phyloP scores from a whole-genome alignment of 2,329 filamentous ascomycete genomes.

The Lachnellula occidentalis region DNA sequence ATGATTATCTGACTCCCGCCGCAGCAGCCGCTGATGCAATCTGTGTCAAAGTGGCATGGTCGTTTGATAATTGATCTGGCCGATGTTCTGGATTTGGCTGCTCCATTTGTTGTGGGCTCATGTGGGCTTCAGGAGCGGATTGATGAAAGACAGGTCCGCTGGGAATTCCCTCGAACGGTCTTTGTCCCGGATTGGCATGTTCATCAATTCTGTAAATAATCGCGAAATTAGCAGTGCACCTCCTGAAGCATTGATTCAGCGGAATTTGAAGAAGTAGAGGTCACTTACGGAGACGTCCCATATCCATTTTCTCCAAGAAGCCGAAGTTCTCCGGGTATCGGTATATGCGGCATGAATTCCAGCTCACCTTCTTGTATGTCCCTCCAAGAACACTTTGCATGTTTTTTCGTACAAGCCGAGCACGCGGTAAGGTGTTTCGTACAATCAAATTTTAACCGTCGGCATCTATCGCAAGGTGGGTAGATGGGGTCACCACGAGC shows the following conservation, averaged over 20 bases:
- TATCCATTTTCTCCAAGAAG: not conserved
- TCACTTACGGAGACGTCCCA: not conserved
- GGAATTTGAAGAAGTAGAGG: not conserved
- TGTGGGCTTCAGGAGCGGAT: not conserved
- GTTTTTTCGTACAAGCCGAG: conserved; percentile 82
- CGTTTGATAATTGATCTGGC: not conserved
- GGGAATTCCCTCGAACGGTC: not conserved
- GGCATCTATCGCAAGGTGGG: conserved; percentile 81
- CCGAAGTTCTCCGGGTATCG: not conserved
- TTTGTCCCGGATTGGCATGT: not conserved
- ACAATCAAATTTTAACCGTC: conserved; percentile 73
- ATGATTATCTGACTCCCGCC: not conserved
- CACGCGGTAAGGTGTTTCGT: conserved; percentile 83
- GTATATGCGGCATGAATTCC: conserved; percentile 8
- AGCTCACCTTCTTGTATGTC: conserved; percentile 69
- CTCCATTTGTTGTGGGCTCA: not conserved
- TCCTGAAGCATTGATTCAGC: no score
- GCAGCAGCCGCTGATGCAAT: conserved; percentile 6
- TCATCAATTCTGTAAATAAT: not conserved
- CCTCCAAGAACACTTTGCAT: conserved; percentile 83
- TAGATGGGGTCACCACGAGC: conserved; percentile 67
- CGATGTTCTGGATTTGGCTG: not conserved
- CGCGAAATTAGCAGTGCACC: no score
- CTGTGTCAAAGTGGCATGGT: conserved; percentile 7
- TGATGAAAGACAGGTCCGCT: not conserved